A percentile compares a stretch with the other conserved stretches of the same genome.
Conservation (phyloP, 768 basidiomycete genomes). For the Rickenella mellea region DNA sequence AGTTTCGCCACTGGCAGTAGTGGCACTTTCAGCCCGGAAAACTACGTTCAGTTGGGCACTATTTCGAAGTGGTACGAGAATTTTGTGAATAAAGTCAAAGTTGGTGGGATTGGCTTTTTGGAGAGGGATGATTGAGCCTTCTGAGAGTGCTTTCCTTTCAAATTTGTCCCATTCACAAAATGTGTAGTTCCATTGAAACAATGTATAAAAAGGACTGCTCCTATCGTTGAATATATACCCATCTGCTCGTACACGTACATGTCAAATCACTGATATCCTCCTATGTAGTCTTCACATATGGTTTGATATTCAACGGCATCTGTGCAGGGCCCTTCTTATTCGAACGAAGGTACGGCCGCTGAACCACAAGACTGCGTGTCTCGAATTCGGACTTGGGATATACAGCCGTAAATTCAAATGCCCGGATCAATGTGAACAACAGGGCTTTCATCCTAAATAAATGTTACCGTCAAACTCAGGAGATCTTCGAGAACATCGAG, state of each 20-base stretch:
- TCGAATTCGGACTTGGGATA: conserved; percentile 7
- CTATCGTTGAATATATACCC: too few relatives aligned
- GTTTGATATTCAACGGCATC: conserved; percentile 9
- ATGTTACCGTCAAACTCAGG: neutral
- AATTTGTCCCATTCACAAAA: too few relatives aligned
- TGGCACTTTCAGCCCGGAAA: conserved; percentile 33
- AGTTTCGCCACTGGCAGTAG: conserved; percentile 44
- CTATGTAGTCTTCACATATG: too few relatives aligned
- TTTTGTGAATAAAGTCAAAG: conserved; percentile 49
- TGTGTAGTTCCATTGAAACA: too few relatives aligned
- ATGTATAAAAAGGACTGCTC: too few relatives aligned
- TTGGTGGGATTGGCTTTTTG: conserved; percentile 53
- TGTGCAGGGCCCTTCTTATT: conserved; percentile 6
- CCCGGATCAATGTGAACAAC: conserved; percentile 14
- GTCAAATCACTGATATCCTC: too few relatives aligned
- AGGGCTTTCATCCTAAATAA: conserved; percentile 16
- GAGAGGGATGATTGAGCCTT: conserved; percentile 30
- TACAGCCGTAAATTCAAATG: conserved; percentile 13
- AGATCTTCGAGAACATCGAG: neutral
- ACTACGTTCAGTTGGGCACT: conserved; percentile 50
- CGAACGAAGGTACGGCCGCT: conserved; percentile 6
- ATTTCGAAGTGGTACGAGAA: conserved; percentile 66
- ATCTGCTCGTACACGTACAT: too few relatives aligned
- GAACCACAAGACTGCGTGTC: conserved; percentile 5
- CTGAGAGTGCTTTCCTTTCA: too few relatives aligned